Percentiles rank a stretch among this genome's conserved stretches.
These are phyloP conservation scores for Linum trigynum DNA, from an alignment of 345 rosid genomes.

Conservation along the genomic window DNA sequence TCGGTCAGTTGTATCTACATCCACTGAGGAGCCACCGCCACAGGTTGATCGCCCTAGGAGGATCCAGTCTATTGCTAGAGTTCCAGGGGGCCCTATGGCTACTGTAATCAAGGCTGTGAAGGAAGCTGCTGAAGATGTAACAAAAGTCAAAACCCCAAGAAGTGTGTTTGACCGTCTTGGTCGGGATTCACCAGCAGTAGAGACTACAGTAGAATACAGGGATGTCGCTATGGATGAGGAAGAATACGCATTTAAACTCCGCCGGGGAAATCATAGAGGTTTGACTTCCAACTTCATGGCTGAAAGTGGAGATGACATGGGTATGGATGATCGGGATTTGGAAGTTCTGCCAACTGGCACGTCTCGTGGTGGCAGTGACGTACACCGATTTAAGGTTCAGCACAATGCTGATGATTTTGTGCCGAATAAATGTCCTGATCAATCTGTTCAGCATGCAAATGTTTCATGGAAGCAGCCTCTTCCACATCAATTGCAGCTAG, in stretches of 20 bases:
- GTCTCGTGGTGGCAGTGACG: conserved; percentile 34
- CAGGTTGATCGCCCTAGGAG: conserved; percentile 37
- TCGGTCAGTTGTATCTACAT: conserved; percentile 69
- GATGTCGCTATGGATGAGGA: conserved; percentile 35
- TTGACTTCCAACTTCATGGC: conserved; percentile 34
- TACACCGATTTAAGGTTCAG: conserved; percentile 32
- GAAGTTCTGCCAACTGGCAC: conserved; percentile 25
- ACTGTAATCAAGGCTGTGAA: conserved; percentile 77
- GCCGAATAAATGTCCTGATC: conserved; percentile 27
- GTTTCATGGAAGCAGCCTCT: conserved; percentile 42
- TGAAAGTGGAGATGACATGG: conserved; percentile 33
- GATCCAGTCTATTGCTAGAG: conserved; percentile 58
- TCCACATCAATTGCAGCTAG: conserved; percentile 35
- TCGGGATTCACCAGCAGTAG: conserved; percentile 31
- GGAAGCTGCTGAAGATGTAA: conserved; percentile 85
- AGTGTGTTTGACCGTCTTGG: conserved; percentile 94
- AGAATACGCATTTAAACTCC: conserved; percentile 29
- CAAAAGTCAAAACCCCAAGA: conserved; percentile 43
- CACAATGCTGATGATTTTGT: conserved; percentile 27
- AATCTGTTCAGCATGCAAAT: conserved; percentile 27
- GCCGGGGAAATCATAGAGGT: conserved; percentile 34
- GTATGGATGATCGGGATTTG: conserved; percentile 17
- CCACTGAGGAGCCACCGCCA: conserved; percentile 33
- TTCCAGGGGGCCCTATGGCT: conserved; percentile 51
- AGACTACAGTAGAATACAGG: conserved; percentile 24